Percentiles rank a stretch among this genome's conserved stretches.
These are phyloP conservation scores for Phytopythium cucurbitacearum DNA, from an alignment of 352 stramenopile species.

Conservation along the genomic window DNA sequence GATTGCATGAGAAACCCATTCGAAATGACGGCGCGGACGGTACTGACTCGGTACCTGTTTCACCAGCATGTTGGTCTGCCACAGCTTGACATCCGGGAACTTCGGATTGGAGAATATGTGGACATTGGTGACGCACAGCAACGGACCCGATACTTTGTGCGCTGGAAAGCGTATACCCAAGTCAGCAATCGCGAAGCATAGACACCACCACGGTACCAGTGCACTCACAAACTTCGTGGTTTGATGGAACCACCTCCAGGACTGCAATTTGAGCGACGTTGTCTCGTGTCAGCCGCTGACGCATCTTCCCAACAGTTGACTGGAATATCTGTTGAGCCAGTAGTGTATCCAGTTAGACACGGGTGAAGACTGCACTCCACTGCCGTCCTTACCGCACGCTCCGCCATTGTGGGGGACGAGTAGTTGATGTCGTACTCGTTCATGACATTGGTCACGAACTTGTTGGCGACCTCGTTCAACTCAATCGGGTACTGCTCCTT, in stretches of 20 bases:
- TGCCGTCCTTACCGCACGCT: conserved; percentile 37
- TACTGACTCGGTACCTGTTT: conserved; percentile 48
- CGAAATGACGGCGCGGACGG: neutral
- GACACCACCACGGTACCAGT: conserved; percentile 10
- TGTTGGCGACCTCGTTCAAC: conserved; percentile 94
- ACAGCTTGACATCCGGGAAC: conserved; percentile 99
- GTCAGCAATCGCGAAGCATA: neutral
- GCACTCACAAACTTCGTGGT: conserved; percentile 53
- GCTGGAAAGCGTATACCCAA: conserved; percentile 9
- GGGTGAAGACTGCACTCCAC: no score
- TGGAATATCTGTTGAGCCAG: conserved; percentile 29
- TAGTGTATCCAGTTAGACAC: neutral
- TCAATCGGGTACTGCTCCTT: conserved; percentile 93
- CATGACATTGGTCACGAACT: conserved; percentile 64
- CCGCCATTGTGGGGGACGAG: conserved; percentile 48
- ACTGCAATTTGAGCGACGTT: conserved; percentile 98
- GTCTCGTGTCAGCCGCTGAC: conserved; percentile 93
- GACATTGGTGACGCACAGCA: conserved; percentile 96
- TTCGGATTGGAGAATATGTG: conserved; percentile 99
- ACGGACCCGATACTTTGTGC: conserved; percentile 44
- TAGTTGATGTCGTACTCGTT: conserved; percentile 81
- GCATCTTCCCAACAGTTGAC: conserved; percentile 44
- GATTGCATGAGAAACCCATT: neutral
- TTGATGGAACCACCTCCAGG: conserved; percentile 91
- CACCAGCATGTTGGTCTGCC: conserved; percentile 91